Evolutionary conservation across 2,329 filamentous ascomycete species (phyloP).

Genomic region (Clathrospora elynae): DNA sequence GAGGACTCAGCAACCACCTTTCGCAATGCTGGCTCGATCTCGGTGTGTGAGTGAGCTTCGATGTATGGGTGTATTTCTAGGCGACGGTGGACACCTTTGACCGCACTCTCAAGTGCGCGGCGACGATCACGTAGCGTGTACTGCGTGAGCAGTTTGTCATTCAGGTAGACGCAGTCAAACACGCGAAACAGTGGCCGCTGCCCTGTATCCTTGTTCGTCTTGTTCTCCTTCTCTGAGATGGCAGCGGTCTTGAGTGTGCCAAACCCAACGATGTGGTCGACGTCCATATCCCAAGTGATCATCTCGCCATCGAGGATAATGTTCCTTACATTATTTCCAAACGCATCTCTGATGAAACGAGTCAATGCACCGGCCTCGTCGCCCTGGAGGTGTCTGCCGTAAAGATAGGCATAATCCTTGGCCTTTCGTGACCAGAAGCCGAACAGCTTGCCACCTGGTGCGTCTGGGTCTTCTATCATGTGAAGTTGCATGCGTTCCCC

Average conservation of each 20-base stretch:
- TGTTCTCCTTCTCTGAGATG: constrained; percentile 76
- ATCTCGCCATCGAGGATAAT: constrained; percentile 96
- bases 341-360: constrained; percentile 76
- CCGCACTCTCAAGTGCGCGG: constrained; percentile 71
- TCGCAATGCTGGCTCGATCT: constrained; percentile 79
- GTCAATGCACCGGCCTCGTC: constrained; percentile 74
- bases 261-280: constrained; percentile 85
- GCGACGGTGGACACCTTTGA: constrained; percentile 72
- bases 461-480: constrained; percentile 72
- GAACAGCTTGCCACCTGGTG: constrained; percentile 74
- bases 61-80: constrained; percentile 81
- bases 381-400: constrained; percentile 77
- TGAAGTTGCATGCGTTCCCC: constrained; percentile 98
- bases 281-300: constrained; percentile 93
- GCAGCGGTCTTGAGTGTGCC: constrained; percentile 93
- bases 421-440: constrained; percentile 94
- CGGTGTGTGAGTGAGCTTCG: constrained; percentile 67
- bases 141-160: constrained; percentile 76
- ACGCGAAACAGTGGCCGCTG: constrained; percentile 80
- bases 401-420: constrained; percentile 95
- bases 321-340: constrained; percentile 76
- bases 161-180: constrained; percentile 91
- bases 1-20: constrained; percentile 84
- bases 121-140: constrained; percentile 84
- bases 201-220: constrained; percentile 60